These are phyloP conservation scores for Eucalyptus coolabah DNA, from an alignment of 345 rosid genomes.

Conservation along the genomic window DNA sequence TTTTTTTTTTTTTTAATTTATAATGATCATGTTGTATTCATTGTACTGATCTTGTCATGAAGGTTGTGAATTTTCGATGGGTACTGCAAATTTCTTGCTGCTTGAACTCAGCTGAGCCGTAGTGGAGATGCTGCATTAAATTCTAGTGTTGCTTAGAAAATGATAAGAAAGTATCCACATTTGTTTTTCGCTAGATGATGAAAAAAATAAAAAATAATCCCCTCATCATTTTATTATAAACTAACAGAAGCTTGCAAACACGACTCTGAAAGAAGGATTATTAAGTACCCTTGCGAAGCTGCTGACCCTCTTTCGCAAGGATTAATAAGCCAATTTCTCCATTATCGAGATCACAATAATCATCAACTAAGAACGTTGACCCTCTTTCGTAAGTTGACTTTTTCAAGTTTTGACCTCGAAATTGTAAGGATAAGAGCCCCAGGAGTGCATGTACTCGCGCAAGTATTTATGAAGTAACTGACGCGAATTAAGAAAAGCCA, in stretches of 20 bases:
- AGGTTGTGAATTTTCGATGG: neutral
- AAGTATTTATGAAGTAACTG: neutral
- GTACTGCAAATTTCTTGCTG: neutral
- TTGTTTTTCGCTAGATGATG: neutral
- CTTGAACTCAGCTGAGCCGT: neutral
- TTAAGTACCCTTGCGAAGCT: neutral
- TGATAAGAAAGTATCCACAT: neutral
- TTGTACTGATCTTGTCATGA: neutral
- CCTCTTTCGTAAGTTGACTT: neutral
- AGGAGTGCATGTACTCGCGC: neutral
- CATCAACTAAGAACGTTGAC: neutral
- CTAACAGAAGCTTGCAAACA: neutral
- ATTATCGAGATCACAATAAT: neutral
- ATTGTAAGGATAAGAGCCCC: neutral
- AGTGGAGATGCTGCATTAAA: neutral
- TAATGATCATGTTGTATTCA: neutral
- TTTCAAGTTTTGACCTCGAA: neutral
- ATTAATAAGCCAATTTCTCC: neutral
- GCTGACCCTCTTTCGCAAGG: neutral
- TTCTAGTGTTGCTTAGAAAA: neutral
- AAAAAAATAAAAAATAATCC: neutral
- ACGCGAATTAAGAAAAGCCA: neutral
- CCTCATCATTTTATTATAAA: neutral
- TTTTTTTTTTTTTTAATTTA: too few relatives aligned
- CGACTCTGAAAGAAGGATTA: neutral